phyloP scores from a whole-genome alignment of 2,329 filamentous ascomycete species.

The Hypoxylon sp. region DNA sequence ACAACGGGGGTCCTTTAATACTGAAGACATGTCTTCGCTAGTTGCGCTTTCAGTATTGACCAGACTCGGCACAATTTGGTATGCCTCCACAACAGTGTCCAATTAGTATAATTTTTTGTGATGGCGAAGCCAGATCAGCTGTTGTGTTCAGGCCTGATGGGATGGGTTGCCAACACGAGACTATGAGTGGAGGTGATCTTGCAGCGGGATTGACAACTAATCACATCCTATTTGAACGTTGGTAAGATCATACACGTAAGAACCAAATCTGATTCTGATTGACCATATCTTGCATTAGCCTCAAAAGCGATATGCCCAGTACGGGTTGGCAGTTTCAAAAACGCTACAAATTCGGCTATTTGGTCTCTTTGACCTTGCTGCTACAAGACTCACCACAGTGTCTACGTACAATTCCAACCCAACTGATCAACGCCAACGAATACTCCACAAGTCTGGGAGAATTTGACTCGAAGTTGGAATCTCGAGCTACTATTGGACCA shows the following conservation, averaged over 20 bases:
- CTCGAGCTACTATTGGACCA: slow-evolving; percentile 7
- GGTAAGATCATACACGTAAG: slow-evolving; percentile 29
- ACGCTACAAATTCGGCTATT: slow-evolving; percentile 13
- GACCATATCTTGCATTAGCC: slow-evolving; percentile 26
- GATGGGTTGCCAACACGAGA: slow-evolving; percentile 20
- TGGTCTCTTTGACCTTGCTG: slow-evolving; percentile 7
- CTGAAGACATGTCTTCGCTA: slow-evolving; percentile 16
- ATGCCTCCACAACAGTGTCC: slow-evolving; percentile 20
- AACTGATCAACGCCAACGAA: slow-evolving; percentile 18
- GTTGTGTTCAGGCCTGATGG: slow-evolving; percentile 34
- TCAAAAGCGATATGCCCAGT: slow-evolving; percentile 22
- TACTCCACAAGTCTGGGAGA: slow-evolving; percentile 2
- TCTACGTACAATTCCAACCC: slow-evolving; percentile 2
- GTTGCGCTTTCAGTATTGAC: slow-evolving; percentile 6
- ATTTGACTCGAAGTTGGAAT: not conserved
- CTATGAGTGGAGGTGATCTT: slow-evolving; percentile 30
- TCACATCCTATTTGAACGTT: slow-evolving; percentile 34
- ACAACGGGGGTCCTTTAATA: slow-evolving; percentile 23
- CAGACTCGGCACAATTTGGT: slow-evolving; percentile 16
- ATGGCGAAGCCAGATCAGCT: slow-evolving; percentile 33
- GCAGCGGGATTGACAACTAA: slow-evolving; percentile 31
- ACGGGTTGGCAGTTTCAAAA: slow-evolving; percentile 11
- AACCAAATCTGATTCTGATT: slow-evolving; percentile 23
- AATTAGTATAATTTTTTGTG: slow-evolving; percentile 23
- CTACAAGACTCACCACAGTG: slow-evolving; percentile 11